Conservation (phyloP, 768 basidiomycete genomes). For the Tulasnella sp. region DNA sequence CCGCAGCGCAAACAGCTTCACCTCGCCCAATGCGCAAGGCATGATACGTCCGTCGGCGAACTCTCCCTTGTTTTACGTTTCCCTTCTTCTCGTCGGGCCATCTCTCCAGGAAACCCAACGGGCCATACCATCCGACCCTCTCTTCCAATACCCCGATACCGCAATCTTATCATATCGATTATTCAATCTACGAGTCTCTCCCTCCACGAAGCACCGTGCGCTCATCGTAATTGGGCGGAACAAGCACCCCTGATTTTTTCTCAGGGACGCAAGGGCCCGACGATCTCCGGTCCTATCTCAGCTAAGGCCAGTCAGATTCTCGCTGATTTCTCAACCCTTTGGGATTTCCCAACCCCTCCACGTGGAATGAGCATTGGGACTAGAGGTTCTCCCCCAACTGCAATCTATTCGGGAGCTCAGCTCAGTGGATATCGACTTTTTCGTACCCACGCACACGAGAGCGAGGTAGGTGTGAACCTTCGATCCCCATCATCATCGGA, state of each 20-base stretch:
- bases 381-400: not conserved
- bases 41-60: not conserved
- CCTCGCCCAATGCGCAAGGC: not conserved
- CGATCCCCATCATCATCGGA: not conserved
- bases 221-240: not conserved
- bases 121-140: no score
- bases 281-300: not conserved
- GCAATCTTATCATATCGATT: not conserved
- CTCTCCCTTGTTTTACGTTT: not conserved
- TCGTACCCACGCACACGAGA: not conserved
- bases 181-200: not conserved
- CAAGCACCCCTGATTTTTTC: not conserved
- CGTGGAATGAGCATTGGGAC: not conserved
- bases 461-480: not conserved
- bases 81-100: not conserved
- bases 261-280: not conserved
- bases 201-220: not conserved
- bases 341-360: not conserved
- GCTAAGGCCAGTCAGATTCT: not conserved
- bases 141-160: not conserved
- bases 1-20: not conserved
- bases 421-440: not conserved
- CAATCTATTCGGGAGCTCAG: not conserved
- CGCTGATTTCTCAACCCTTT: not conserved
- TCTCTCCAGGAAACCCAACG: no score